Conservation (phyloP, 2,329 filamentous ascomycete species). For the Fusarium redolens region DNA sequence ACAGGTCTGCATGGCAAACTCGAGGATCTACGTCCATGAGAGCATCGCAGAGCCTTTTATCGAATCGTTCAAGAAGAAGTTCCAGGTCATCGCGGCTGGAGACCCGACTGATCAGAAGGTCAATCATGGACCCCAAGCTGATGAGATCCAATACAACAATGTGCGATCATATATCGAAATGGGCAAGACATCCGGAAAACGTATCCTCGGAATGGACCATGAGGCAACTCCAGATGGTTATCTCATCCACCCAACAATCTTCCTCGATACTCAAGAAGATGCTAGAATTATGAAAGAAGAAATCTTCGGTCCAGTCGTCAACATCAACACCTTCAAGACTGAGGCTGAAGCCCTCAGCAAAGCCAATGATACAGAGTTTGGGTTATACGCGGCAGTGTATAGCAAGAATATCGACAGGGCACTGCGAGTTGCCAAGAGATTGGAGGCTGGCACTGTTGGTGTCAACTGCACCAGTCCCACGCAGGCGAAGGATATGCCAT, state of each 20-base stretch:
- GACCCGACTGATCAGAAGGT: neutral
- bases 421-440: slow-evolving; percentile 58
- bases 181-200: slow-evolving; percentile 3
- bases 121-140: slow-evolving; percentile 21
- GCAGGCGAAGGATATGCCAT: slow-evolving; percentile 9
- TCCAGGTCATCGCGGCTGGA: neutral
- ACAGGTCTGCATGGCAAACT: slow-evolving; percentile 69
- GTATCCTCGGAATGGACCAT: neutral
- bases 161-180: slow-evolving; percentile 12
- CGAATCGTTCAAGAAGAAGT: neutral
- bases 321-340: slow-evolving; percentile 59
- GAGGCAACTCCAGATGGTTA: neutral
- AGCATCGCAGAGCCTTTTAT: slow-evolving; percentile 50
- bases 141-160: slow-evolving; percentile 9
- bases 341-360: slow-evolving; percentile 48
- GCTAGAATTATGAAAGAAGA: slow-evolving; percentile 67
- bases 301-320: slow-evolving; percentile 72
- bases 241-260: slow-evolving; percentile 28
- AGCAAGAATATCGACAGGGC: slow-evolving; percentile 62
- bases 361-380: slow-evolving; percentile 61
- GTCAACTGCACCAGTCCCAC: slow-evolving; percentile 58
- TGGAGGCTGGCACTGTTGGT: slow-evolving; percentile 70
- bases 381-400: slow-evolving; percentile 67
- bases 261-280: slow-evolving; percentile 33
- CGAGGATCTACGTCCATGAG: slow-evolving; percentile 67